Evolutionary conservation across 768 basidiomycete species (phyloP), one percentile per base, ranked within the genome.

Genomic region (Panaeolus papilionaceus): DNA sequence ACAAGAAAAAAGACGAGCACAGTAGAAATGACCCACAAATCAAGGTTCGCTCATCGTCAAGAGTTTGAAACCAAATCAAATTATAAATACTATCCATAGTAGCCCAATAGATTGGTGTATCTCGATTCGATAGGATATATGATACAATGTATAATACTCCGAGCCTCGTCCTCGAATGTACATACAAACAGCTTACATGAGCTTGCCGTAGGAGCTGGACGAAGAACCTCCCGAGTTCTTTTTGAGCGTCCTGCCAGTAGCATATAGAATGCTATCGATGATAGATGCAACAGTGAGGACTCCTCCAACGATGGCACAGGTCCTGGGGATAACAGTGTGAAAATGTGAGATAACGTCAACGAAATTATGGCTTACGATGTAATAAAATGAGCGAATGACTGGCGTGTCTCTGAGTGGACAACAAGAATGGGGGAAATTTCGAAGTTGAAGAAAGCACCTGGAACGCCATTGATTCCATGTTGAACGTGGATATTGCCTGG

Each of bases 391-490:
- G 98, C 97, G 78, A 99, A 97, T 0, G 94, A 94, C 78, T 99
- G 96, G 65, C 95, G 86, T 39, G 88, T 91, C 76, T 99, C 97
- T 11, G 88, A 86, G 76, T 98, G 96, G 26, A 96, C 91, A 63
- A 99, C 92, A 62, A 94, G 91, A 74, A 99, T 96, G 12, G 96
- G 97, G 18, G 96, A 98, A 75, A 98, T 98, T 77, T 99, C 96
- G 77, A 93, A 98, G 82, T 95, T 98, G 85, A 93, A 90, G 83
- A 92, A 93, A 16, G 89, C 90, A 82, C 83, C 83, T 79, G 95
- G 95, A 33, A 94, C 81, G 38, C 95, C 95, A 40, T 79, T 78
- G 64, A 85, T 81, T 45, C 91, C 90, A 73, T 97, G 96, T 61
- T 89, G 88, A 20, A 95, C 78, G 70, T 90, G 87, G 51, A 94